phyloP scores from a whole-genome alignment of 352 stramenopile genomes.

The Aphanomyces astaci region DNA sequence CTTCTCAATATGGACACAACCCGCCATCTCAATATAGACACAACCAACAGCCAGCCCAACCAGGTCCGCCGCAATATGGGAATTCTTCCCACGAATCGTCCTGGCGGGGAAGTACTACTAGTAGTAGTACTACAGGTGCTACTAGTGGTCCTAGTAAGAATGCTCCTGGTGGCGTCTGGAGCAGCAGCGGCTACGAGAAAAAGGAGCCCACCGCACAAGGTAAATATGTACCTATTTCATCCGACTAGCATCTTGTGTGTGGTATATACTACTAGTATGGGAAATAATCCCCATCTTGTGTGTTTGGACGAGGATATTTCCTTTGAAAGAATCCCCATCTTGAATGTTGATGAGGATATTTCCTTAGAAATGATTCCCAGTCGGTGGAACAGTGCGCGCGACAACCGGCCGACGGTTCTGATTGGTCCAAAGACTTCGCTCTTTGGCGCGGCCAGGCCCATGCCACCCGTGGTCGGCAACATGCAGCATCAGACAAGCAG shows the following conservation, averaged over 20 bases:
- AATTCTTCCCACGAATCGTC: neutral
- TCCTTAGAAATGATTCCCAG: constrained; percentile 15
- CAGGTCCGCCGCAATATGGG: neutral
- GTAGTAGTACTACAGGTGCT: neutral
- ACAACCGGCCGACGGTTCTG: constrained; percentile 77
- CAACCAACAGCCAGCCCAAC: neutral
- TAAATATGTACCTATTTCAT: too few relatives aligned
- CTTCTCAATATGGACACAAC: neutral
- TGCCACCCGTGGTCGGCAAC: neutral
- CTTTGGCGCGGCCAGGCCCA: neutral
- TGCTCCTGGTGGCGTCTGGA: constrained; percentile 50
- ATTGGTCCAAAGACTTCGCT: constrained; percentile 49
- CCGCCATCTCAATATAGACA: neutral
- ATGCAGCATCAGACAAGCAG: neutral
- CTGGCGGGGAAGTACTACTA: neutral
- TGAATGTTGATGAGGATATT: too few relatives aligned
- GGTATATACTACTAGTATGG: too few relatives aligned
- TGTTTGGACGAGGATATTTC: too few relatives aligned
- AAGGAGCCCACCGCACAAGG: constrained; percentile 33
- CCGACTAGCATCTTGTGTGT: too few relatives aligned
- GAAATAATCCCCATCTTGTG: too few relatives aligned
- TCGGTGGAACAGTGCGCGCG: constrained; percentile 30
- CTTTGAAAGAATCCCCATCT: too few relatives aligned
- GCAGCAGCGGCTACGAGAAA: constrained; percentile 74
- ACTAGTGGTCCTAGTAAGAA: neutral